A percentile compares a stretch with the other conserved stretches of the same genome.
phyloP scores from a whole-genome alignment of 2,329 filamentous ascomycete species.

The Microcyclospora tardicrescens region DNA sequence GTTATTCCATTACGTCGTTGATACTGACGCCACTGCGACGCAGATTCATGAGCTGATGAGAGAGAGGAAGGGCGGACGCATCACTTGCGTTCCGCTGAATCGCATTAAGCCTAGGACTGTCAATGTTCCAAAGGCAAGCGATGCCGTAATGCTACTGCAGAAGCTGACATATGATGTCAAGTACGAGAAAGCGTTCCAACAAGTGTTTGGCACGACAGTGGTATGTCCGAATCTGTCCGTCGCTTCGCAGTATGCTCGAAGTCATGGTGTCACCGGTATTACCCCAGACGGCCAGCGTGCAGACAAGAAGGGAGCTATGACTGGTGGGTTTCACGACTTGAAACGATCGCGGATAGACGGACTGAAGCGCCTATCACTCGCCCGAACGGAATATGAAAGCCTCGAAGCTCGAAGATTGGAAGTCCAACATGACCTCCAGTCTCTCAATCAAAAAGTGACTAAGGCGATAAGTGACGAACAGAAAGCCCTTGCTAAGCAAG shows the following conservation, averaged over 20 bases:
- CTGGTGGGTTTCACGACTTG: constrained; percentile 84
- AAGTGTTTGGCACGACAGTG: constrained; percentile 91
- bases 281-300: constrained; percentile 90
- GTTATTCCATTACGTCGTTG: constrained; percentile 91
- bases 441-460: constrained; percentile 80
- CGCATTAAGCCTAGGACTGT: constrained; percentile 54
- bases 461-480: constrained; percentile 70
- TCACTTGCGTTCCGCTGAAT: constrained; percentile 91
- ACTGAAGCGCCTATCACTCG: constrained; percentile 60
- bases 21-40: constrained; percentile 78
- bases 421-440: constrained; percentile 58
- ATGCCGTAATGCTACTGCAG: constrained; percentile 74
- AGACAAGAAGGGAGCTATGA: constrained; percentile 89
- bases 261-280: constrained; percentile 82
- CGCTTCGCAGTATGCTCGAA: constrained; percentile 81
- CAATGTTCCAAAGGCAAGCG: constrained; percentile 72
- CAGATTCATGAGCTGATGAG: constrained; percentile 68
- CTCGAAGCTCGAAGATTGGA: constrained; percentile 51
- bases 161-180: constrained; percentile 67
- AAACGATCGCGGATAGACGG: constrained; percentile 77
- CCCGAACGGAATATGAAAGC: constrained; percentile 60
- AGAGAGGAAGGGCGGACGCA: constrained; percentile 65
- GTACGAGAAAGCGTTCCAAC: constrained; percentile 78
- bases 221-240: constrained; percentile 83
- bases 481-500: constrained; percentile 65